Evolutionary conservation across 2,329 filamentous ascomycete species (phyloP).

Genomic region (Aspergillus flavus): DNA sequence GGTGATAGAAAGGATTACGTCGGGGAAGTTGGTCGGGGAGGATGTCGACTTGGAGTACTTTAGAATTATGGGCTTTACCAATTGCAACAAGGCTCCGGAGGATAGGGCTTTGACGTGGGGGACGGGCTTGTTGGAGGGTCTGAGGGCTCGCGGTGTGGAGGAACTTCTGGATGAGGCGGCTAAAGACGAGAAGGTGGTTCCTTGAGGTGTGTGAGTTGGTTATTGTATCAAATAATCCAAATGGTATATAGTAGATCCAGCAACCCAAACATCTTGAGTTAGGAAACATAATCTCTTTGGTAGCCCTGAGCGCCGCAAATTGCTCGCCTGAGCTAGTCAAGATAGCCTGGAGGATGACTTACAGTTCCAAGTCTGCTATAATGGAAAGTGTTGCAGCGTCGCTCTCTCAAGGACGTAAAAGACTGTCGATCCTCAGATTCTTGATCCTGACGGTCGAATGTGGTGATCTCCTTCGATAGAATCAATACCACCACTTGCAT

Average conservation of each 20-base stretch:
- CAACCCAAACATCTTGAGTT: too few species aligned
- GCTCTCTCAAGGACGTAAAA: neutral
- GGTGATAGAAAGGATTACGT: neutral
- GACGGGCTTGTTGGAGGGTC: neutral
- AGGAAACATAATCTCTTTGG: too few species aligned
- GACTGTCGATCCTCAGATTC: neutral
- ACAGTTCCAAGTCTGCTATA: neutral
- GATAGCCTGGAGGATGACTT: neutral
- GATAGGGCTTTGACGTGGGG: neutral
- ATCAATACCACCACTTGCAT: neutral
- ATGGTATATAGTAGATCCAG: too few species aligned
- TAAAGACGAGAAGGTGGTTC: neutral
- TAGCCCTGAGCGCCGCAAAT: too few species aligned
- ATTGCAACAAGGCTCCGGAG: neutral
- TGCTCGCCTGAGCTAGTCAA: too few species aligned
- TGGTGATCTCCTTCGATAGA: neutral
- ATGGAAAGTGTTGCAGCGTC: neutral
- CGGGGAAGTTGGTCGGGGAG: neutral
- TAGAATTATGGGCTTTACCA: neutral
- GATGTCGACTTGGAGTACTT: neutral
- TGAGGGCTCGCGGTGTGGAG: neutral
- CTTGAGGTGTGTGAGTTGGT: too few species aligned
- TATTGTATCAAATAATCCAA: too few species aligned
- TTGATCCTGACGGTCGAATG: neutral
- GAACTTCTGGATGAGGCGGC: neutral